Percentiles rank a stretch among this genome's conserved stretches.
These are phyloP conservation scores for Cryptosporidium felis DNA, from an alignment of 169 alveolate species.

Conservation along the genomic window DNA sequence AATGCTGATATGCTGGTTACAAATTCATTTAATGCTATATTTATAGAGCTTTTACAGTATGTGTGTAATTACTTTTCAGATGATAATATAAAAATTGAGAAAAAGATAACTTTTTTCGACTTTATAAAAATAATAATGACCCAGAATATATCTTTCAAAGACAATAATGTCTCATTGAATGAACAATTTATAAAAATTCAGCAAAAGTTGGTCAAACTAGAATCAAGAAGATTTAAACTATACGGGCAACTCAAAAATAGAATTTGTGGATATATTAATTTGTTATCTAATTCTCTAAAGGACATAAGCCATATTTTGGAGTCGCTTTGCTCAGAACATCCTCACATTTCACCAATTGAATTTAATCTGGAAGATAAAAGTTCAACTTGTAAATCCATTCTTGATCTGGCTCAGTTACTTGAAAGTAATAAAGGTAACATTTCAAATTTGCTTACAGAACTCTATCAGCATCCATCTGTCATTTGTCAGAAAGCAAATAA, in stretches of 20 bases:
- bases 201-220: neutral
- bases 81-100: neutral
- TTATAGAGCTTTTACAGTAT: neutral
- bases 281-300: neutral
- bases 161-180: neutral
- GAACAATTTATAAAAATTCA: neutral
- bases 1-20: neutral
- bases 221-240: neutral
- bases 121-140: neutral
- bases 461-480: conserved; percentile 44
- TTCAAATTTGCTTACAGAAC: neutral
- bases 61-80: neutral
- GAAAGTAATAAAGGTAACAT: neutral
- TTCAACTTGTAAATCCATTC: neutral
- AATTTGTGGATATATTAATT: neutral
- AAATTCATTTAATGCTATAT: conserved; percentile 9
- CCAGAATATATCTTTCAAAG: neutral
- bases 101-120: neutral
- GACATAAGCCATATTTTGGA: neutral
- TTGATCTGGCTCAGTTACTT: neutral
- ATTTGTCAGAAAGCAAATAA: neutral
- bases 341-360: neutral
- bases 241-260: neutral
- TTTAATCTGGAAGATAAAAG: neutral
- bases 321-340: neutral